Conservation (phyloP, 1,139 yeast genomes). For the Candida pseudocylindracea region DNA sequence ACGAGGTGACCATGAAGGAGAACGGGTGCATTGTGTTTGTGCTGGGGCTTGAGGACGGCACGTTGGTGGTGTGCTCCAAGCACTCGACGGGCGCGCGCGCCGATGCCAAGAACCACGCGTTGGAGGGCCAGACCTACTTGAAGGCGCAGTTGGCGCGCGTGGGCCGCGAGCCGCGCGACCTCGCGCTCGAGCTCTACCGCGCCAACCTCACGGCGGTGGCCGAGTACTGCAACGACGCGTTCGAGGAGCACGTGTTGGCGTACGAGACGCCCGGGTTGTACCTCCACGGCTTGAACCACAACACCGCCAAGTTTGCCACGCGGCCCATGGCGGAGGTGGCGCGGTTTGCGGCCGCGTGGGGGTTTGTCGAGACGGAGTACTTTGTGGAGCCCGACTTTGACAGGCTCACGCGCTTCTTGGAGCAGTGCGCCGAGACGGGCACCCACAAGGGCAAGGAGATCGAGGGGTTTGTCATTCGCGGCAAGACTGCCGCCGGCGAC, state of each 20-base stretch:
- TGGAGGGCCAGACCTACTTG: conserved; percentile 28
- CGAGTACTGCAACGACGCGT: conserved; percentile 78
- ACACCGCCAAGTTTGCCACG: conserved; percentile 41
- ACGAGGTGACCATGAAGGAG: conserved; percentile 61
- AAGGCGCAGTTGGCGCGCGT: conserved; percentile 24
- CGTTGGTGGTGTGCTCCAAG: conserved; percentile 66
- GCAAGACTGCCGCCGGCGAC: conserved; percentile 8
- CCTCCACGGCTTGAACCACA: conserved; percentile 69
- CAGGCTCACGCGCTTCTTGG: conserved; percentile 26
- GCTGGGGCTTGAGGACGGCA: conserved; percentile 55
- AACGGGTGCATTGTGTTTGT: conserved; percentile 86
- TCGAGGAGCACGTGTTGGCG: conserved; percentile 84
- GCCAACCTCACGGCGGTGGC: conserved; percentile 66
- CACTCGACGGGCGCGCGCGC: conserved; percentile 56
- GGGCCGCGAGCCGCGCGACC: conserved; percentile 17
- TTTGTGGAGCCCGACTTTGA: conserved; percentile 14
- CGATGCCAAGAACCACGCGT: neutral
- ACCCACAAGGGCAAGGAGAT: conserved; percentile 48
- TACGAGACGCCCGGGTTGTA: conserved; percentile 71
- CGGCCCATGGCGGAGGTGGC: conserved; percentile 36
- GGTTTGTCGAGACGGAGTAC: conserved; percentile 37
- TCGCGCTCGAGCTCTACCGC: conserved; percentile 31
- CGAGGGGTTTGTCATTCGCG: conserved; percentile 86
- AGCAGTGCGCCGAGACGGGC: conserved; percentile 41
- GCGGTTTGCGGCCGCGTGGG: conserved; percentile 44